Conservation (phyloP, 495 filamentous ascomycete species). For the Polyplosphaeria fusca region DNA sequence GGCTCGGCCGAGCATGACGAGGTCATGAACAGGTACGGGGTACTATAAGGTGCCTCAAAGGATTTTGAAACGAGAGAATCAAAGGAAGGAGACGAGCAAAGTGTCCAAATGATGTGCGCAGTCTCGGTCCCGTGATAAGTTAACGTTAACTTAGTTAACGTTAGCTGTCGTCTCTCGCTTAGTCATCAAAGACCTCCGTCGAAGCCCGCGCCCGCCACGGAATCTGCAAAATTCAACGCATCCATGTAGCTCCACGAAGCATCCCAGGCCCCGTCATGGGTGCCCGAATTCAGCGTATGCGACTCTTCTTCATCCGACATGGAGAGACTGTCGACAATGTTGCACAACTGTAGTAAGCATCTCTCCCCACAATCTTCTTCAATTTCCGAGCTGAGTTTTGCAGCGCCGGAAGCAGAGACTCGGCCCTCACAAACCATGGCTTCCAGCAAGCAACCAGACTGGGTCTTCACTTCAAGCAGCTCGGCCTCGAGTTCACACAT, state of each 20-base stretch:
- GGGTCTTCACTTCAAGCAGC: conserved; percentile 55
- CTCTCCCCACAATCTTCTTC: neutral
- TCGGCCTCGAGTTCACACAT: conserved; percentile 50
- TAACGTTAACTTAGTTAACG: too few species aligned
- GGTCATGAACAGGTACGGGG: too few species aligned
- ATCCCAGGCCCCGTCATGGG: neutral
- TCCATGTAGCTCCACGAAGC: conserved; percentile 3
- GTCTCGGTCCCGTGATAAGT: too few species aligned
- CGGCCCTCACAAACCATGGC: conserved; percentile 76
- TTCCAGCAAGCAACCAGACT: conserved; percentile 68
- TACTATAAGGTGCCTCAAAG: too few species aligned
- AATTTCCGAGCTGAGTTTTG: conserved; percentile 8
- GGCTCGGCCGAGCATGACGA: too few species aligned
- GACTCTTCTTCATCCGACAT: conserved; percentile 75
- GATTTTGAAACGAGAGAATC: too few species aligned
- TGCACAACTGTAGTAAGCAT: conserved; percentile 64
- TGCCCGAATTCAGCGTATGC: conserved; percentile 47
- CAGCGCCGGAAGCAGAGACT: conserved; percentile 78
- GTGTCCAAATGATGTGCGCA: too few species aligned
- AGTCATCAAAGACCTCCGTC: too few species aligned
- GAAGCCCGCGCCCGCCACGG: too few species aligned
- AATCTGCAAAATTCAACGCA: neutral
- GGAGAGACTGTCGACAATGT: conserved; percentile 89
- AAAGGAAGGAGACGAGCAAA: too few species aligned
- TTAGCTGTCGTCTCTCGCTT: too few species aligned